Evolutionary conservation across 805 yeast genomes (phyloP).

Genomic region (Zygosaccharomyces gambellarensis): DNA sequence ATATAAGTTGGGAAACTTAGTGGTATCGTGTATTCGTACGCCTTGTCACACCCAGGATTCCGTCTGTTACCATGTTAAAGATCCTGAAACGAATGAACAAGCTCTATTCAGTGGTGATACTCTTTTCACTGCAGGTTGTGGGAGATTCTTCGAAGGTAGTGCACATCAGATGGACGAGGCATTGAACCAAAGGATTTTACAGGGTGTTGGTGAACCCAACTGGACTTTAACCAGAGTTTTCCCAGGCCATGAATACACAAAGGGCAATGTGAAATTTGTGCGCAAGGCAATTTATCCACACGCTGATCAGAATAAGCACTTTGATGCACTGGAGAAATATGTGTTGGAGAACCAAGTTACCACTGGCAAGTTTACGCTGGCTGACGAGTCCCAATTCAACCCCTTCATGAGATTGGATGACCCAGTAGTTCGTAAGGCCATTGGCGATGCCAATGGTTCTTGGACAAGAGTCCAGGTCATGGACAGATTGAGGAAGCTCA

Average conservation of each 20-base stretch:
- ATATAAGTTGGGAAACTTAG: constrained; percentile 38
- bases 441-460: constrained; percentile 44
- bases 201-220: constrained; percentile 41
- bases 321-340: constrained; percentile 50
- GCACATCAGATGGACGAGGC: constrained; percentile 75
- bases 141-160: constrained; percentile 91
- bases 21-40: constrained; percentile 80
- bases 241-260: constrained; percentile 97
- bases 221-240: constrained; percentile 55
- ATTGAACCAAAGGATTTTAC: constrained; percentile 58
- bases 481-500: constrained; percentile 69
- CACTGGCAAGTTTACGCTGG: constrained; percentile 82
- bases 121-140: constrained; percentile 89
- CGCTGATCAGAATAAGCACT: constrained; percentile 39
- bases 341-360: constrained; percentile 57
- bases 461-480: constrained; percentile 49
- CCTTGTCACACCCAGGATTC: constrained; percentile 99
- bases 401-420: constrained; percentile 85
- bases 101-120: constrained; percentile 97
- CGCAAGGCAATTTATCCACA: constrained; percentile 51
- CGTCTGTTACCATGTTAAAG: constrained; percentile 76
- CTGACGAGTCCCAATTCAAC: constrained; percentile 75
- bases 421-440: constrained; percentile 51
- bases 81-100: constrained; percentile 52
- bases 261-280: constrained; percentile 73